Base-by-base conservation (phyloP, 2,329 filamentous ascomycete species). In the Nemania sp. region DNA sequence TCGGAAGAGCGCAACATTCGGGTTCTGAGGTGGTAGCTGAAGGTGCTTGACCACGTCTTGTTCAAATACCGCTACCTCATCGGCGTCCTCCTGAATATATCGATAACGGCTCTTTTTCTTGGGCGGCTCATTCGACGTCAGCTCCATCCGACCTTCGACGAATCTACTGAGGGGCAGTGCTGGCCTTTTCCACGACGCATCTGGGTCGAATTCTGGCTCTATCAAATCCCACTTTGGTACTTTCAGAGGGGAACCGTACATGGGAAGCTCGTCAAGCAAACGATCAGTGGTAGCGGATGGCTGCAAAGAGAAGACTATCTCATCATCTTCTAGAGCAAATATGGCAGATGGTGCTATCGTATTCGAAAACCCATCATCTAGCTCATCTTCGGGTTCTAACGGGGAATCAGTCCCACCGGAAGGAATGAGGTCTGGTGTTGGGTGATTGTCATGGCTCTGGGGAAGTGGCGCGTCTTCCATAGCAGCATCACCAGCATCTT, bases 121-220 rank as follows among this genome's bases (percentile, higher is more conserved):
- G 0, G 86, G 85, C 7, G 88, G 88, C 2, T 82, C 82, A 34
- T 82, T 80, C 3, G 82, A 76, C 11, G 80, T 79, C 15, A 95
- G 80, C 22, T 86, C 82, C 70, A 97, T 86, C 61, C 90, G 89
- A 7, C 90, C 89, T 54, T 89, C 86, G 0, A 92, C 87, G 68
- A 89, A 96, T 69, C 92, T 96, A 65, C 90, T 96, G 2, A 97
- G 80, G 2, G 91, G 89, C 14, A 95, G 75, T 34, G 91, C 86
- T n/a, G 88, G 84, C 4, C 85, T 83, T 67, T 83, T 86, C 89
- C 89, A 93, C 30, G 77, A 77, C 17, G 84, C 80, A 72, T 93
- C 89, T 0, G 86, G 85, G 47, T 87, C 81, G 52, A 78, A 74
- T 46, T 86, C 82, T 6, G 83, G 80, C 2, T 73, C 76, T 2